These are phyloP conservation scores for Cladosporium sp. DNA, from an alignment of 2,329 filamentous ascomycete species.

Conservation along the genomic window DNA sequence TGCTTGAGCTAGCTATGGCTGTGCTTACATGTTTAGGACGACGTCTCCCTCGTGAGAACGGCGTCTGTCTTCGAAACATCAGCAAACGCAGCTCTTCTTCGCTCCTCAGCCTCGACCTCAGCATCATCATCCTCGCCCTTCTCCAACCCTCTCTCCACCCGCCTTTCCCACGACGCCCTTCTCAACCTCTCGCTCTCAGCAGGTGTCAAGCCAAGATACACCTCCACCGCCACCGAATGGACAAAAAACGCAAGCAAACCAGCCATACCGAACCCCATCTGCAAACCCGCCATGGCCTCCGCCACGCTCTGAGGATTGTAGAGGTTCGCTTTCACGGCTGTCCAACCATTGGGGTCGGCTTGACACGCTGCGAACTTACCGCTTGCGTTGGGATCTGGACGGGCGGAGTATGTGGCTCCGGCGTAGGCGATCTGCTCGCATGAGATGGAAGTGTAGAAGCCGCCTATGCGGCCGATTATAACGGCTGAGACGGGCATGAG, in stretches of 20 bases:
- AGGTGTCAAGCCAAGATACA: constrained; percentile 56
- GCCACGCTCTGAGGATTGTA: constrained; percentile 27
- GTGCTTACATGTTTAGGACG: background rate
- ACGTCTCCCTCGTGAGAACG: background rate
- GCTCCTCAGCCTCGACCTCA: background rate
- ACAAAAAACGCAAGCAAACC: constrained; percentile 56
- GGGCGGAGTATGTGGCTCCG: constrained; percentile 23
- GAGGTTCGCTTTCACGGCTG: constrained; percentile 33
- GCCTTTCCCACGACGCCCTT: constrained; percentile 56
- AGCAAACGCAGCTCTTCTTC: background rate
- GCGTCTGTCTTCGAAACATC: background rate
- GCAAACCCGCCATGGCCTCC: constrained; percentile 48
- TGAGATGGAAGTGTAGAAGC: constrained; percentile 42
- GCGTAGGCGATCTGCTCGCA: constrained; percentile 56
- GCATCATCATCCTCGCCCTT: constrained; percentile 26
- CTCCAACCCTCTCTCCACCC: constrained; percentile 56
- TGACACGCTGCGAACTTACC: constrained; percentile 50
- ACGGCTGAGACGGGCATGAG: constrained; percentile 48
- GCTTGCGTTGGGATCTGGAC: constrained; percentile 23
- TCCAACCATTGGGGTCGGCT: constrained; percentile 42
- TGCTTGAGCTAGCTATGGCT: background rate
- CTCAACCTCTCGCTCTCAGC: constrained; percentile 57
- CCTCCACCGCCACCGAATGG: constrained; percentile 48
- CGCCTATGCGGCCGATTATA: constrained; percentile 42
- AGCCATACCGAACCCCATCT: constrained; percentile 54